These are phyloP conservation scores for Lodderomyces pseudojiufengensis DNA, from an alignment of 1,139 yeast species.

Conservation along the genomic window DNA sequence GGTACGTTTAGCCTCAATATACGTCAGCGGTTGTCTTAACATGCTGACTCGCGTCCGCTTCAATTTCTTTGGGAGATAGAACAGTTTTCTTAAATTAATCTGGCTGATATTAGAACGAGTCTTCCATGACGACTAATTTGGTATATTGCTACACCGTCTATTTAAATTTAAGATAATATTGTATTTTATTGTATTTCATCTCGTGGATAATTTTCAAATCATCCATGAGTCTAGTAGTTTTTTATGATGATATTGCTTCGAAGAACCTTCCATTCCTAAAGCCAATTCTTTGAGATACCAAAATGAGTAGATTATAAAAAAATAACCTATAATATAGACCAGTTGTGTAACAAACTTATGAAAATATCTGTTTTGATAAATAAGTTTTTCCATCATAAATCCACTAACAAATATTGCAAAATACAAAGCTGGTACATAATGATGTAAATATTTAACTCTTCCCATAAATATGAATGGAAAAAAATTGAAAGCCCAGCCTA, in stretches of 20 bases:
- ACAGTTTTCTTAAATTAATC: too few relatives aligned
- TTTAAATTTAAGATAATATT: too few relatives aligned
- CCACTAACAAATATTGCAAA: slow-evolving; percentile 77
- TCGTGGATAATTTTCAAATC: too few relatives aligned
- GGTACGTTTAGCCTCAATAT: too few relatives aligned
- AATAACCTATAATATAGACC: slow-evolving; percentile 20
- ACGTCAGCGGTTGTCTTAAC: too few relatives aligned
- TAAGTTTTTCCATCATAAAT: slow-evolving; percentile 27
- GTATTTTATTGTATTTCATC: too few relatives aligned
- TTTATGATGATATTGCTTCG: slow-evolving; percentile 21
- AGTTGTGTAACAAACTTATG: slow-evolving; percentile 10
- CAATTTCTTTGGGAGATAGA: too few relatives aligned
- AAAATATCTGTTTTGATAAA: slow-evolving; percentile 7
- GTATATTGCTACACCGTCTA: too few relatives aligned
- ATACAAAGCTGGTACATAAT: slow-evolving; percentile 92
- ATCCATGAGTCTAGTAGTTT: slow-evolving; percentile 30
- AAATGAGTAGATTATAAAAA: slow-evolving; percentile 23
- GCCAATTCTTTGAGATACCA: slow-evolving; percentile 29
- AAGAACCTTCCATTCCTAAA: slow-evolving; percentile 35
- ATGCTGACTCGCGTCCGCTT: too few relatives aligned
- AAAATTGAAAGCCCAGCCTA: slow-evolving; percentile 93
- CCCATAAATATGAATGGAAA: slow-evolving; percentile 91
- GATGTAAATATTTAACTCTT: slow-evolving; percentile 96
- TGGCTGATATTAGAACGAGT: too few relatives aligned
- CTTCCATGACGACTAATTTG: too few relatives aligned